Conservation (phyloP, 1,284 basidiomycete species). For the Boletus semigastroideus region DNA sequence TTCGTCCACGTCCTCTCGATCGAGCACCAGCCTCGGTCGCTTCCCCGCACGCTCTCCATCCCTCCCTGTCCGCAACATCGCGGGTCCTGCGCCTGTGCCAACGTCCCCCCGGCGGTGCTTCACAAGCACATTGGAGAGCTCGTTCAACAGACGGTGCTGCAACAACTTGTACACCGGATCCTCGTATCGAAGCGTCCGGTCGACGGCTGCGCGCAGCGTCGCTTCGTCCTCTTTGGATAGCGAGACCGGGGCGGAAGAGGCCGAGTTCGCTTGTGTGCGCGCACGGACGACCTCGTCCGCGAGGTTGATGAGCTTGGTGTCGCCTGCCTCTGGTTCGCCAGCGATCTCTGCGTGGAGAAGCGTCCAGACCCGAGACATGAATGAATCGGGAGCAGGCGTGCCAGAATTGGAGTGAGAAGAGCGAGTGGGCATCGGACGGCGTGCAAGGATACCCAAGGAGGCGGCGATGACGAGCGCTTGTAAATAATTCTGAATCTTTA, state of each 20-base stretch:
- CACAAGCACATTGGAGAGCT: conserved; percentile 40
- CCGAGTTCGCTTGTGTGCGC: conserved; percentile 22
- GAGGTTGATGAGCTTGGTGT: conserved; percentile 61
- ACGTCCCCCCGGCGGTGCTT: conserved; percentile 14
- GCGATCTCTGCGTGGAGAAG: conserved; percentile 60
- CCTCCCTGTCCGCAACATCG: conserved; percentile 48
- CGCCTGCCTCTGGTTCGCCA: conserved; percentile 36
- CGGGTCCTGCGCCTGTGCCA: conserved; percentile 28
- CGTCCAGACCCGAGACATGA: conserved; percentile 61
- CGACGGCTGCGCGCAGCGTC: conserved; percentile 54
- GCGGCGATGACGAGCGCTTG: conserved; percentile 70
- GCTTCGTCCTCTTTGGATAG: conserved; percentile 45
- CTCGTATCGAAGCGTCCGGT: conserved; percentile 54
- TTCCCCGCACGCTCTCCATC: conserved; percentile 26
- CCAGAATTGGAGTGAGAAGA: not conserved
- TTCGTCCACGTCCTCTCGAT: conserved; percentile 26
- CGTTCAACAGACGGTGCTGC: conserved; percentile 52
- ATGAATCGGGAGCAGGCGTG: conserved; percentile 25
- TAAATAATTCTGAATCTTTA: conserved; percentile 64
- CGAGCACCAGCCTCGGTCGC: conserved; percentile 27
- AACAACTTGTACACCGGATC: conserved; percentile 69
- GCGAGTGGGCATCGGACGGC: conserved; percentile 33
- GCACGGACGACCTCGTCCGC: conserved; percentile 68
- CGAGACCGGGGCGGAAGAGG: conserved; percentile 3
- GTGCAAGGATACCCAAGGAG: conserved; percentile 54